Conservation (phyloP, 78 protist genomes). For the Tieghemostelium lacteum region DNA sequence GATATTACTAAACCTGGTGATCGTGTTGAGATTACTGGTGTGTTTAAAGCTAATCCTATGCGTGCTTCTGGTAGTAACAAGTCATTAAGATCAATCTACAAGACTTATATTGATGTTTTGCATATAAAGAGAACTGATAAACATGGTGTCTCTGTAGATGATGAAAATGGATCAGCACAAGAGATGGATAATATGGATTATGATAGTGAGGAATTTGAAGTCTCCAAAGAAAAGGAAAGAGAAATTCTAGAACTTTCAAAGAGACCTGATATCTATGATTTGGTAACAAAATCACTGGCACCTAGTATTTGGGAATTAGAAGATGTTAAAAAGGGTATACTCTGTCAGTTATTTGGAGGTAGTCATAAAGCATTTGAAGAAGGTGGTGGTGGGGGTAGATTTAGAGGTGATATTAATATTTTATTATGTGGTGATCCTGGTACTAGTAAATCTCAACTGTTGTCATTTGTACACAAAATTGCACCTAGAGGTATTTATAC, state of each 20-base stretch:
- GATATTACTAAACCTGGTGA: slow-evolving; percentile 98
- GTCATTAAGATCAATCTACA: slow-evolving; percentile 72
- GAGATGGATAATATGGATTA: background rate
- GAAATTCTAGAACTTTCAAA: slow-evolving; percentile 48
- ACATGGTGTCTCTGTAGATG: slow-evolving; percentile 23
- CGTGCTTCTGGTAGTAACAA: slow-evolving; percentile 55
- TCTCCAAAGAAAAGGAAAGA: slow-evolving; percentile 18
- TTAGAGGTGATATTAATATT: slow-evolving; percentile 97
- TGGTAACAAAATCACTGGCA: slow-evolving; percentile 92
- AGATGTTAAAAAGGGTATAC: slow-evolving; percentile 97
- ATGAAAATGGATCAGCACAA: too few relatives aligned
- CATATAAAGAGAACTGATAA: slow-evolving; percentile 70
- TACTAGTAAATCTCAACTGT: slow-evolving; percentile 98
- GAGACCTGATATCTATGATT: slow-evolving; percentile 89
- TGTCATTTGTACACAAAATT: slow-evolving; percentile 96
- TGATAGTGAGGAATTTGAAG: slow-evolving; percentile 20
- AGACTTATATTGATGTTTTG: slow-evolving; percentile 80
- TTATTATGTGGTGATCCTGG: slow-evolving; percentile 99
- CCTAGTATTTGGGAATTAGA: slow-evolving; percentile 98
- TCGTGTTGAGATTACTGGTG: slow-evolving; percentile 97
- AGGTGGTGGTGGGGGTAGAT: slow-evolving; percentile 11
- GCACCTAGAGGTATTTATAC: slow-evolving; percentile 99
- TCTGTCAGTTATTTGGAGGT: slow-evolving; percentile 99
- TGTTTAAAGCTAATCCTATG: slow-evolving; percentile 88
- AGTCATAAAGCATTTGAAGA: slow-evolving; percentile 42